Conservation (phyloP, 495 filamentous ascomycete genomes). For the Corynascus novoguineensis region DNA sequence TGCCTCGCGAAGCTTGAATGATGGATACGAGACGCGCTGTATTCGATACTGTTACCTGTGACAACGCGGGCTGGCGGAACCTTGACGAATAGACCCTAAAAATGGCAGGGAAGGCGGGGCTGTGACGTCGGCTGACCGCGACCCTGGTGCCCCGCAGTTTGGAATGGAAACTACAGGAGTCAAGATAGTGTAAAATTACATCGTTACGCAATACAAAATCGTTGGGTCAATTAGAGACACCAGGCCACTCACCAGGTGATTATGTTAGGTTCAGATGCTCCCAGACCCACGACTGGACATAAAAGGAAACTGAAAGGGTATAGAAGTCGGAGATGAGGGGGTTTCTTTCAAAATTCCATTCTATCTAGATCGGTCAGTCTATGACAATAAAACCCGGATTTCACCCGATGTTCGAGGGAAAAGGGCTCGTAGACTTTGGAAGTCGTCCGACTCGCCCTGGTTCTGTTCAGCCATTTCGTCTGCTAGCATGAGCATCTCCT, state of each 20-base stretch:
- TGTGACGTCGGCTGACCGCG: constrained; percentile 15
- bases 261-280: no score
- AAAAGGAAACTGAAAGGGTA: no score
- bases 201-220: no score
- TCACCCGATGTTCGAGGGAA: constrained; percentile 84
- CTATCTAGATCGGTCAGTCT: no score
- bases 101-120: not conserved
- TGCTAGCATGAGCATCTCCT: constrained; percentile 50
- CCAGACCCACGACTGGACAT: no score
- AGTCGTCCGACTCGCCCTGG: constrained; percentile 31
- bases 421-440: constrained; percentile 54
- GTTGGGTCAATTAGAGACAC: no score
- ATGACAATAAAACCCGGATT: constrained; percentile 71
- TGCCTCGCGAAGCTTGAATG: not conserved
- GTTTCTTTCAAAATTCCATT: not conserved
- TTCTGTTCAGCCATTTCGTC: constrained; percentile 44
- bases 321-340: no score
- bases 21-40: not conserved
- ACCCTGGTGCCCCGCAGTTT: not conserved
- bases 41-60: no score
- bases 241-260: no score
- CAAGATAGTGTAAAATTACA: not conserved
- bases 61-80: no score
- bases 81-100: no score
- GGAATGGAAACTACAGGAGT: not conserved